Evolutionary conservation across 306 rosid species (phyloP).

Genomic region (Pyrus betulifolia): DNA sequence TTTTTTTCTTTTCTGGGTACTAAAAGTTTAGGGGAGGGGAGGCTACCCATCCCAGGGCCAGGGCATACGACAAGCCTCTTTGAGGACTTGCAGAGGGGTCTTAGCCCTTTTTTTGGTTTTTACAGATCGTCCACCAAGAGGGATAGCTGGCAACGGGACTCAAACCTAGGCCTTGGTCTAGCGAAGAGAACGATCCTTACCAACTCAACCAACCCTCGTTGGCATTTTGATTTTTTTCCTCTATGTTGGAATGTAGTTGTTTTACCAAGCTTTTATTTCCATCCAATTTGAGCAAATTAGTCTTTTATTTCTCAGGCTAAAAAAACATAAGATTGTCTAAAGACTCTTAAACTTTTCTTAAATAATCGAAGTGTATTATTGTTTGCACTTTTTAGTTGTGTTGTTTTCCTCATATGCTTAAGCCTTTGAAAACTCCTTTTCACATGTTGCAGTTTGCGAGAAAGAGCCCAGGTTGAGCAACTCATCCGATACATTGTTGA

Average conservation of each 20-base stretch:
- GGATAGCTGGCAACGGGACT: no score
- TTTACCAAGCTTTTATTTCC: not conserved
- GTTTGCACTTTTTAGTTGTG: not conserved
- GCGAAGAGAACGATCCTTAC: no score
- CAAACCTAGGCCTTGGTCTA: no score
- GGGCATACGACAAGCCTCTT: no score
- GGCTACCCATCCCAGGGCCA: no score
- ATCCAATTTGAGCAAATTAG: not conserved
- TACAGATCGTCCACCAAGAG: no score
- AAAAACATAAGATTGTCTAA: not conserved
- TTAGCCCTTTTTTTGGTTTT: no score
- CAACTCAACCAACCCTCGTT: no score
- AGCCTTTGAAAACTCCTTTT: not conserved
- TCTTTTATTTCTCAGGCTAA: not conserved
- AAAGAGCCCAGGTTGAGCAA: slow-evolving; percentile 73
- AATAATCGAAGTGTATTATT: not conserved
- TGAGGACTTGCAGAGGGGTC: no score
- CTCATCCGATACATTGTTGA: slow-evolving; percentile 71
- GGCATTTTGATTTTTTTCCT: not conserved
- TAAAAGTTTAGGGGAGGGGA: no score
- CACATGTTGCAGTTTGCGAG: slow-evolving; percentile 62
- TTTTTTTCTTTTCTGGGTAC: not conserved
- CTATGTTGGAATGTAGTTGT: not conserved
- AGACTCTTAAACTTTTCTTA: not conserved
- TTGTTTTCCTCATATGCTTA: not conserved